Base-by-base conservation (phyloP, 2,329 filamentous ascomycete species). In the Ceratocystis diversiconidia region DNA sequence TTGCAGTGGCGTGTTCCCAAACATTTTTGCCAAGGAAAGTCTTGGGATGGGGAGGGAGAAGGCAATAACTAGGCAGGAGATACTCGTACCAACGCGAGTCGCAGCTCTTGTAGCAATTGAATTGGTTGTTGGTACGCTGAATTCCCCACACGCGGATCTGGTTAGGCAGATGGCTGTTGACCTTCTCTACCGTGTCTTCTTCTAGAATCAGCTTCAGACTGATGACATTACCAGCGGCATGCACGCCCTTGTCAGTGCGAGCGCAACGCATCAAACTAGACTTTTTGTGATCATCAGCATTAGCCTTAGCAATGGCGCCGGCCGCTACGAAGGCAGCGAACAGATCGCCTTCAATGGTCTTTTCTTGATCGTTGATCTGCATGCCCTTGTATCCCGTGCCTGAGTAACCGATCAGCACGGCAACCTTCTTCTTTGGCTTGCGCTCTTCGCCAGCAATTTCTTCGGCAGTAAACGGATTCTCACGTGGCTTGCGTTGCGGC, bases 11-110 rank as follows among this genome's bases (percentile, higher is more conserved):
- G 64, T 85, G 78, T 71, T 92, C 85, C n/a, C 84, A 81, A n/a
- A 95, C 78, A 73, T 90, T 89, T 76, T 87, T 89, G 7, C 89
- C 92, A 44, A 99, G 75, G 73, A 83, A 96, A 68, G 89, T 95
- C 69, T 87, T 86, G 0, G 92, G 92, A 73, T 97, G 92, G 0
- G 94, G 94, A 22, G 94, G 94, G 41, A 99, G 78, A 70, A 99
- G 89, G 66, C 89, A 90, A 75, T 97, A 91, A 52, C 89, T 94
- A 1, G 94, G 94, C 74, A 99, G 89, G 63, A 99, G 79, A 73
- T 99, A 99, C 77, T 99, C 94, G 76, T 99, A 99, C 81, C 92
- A 95, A 70, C 94, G 82, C 30, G 91, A 96, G 75, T 99, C 94
- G 76, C 92, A 96, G 65, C 89, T 83, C 73, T 95, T 88, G 76